phyloP scores from a whole-genome alignment of 2,329 filamentous ascomycete genomes.

The Ophiostoma sp. region DNA sequence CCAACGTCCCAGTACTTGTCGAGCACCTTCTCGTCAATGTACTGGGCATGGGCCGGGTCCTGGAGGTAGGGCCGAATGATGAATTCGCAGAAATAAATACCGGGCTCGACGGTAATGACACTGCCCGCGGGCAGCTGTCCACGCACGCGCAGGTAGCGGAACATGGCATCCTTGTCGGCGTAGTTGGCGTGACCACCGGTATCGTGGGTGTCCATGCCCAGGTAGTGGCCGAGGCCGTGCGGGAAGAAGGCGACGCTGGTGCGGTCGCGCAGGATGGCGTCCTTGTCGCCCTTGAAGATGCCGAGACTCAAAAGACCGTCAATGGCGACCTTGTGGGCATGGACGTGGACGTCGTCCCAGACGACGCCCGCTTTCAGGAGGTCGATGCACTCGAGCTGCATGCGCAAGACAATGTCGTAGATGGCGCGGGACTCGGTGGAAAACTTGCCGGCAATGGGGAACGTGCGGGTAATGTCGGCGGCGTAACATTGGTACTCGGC shows the following conservation, averaged over 20 bases:
- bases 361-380: conserved; percentile 70
- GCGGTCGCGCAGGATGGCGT: conserved; percentile 73
- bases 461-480: conserved; percentile 76
- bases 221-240: conserved; percentile 85
- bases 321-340: conserved; percentile 80
- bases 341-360: conserved; percentile 80
- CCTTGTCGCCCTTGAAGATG: conserved; percentile 66
- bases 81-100: conserved; percentile 89
- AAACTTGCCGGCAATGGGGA: conserved; percentile 75
- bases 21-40: conserved; percentile 72
- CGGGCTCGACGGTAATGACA: conserved; percentile 93
- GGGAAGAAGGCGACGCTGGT: conserved; percentile 91
- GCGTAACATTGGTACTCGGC: conserved; percentile 74
- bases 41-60: conserved; percentile 70
- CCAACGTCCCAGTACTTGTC: conserved; percentile 81
- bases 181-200: conserved; percentile 77
- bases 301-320: conserved; percentile 74
- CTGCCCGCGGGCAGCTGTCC: conserved; percentile 72
- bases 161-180: conserved; percentile 77
- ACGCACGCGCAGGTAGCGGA: conserved; percentile 80
- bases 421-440: conserved; percentile 69
- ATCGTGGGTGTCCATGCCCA: conserved; percentile 93
- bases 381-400: conserved; percentile 78
- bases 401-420: conserved; percentile 80
- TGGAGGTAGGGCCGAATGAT: conserved; percentile 80